Conservation (phyloP, 495 filamentous ascomycete genomes). For the Talaromyces wortmannii region DNA sequence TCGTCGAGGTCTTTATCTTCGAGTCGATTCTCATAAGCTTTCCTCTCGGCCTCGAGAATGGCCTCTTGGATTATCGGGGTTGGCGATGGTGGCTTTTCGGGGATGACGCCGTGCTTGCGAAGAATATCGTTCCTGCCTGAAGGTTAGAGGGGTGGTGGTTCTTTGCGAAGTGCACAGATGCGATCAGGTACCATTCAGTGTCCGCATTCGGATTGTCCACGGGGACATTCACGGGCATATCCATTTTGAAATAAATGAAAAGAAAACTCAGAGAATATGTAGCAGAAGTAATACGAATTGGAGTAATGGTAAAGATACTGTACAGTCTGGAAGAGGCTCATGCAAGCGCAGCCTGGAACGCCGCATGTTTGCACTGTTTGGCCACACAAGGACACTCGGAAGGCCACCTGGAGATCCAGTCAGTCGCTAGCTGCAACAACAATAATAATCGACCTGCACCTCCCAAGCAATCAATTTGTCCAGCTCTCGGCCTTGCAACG, state of each 20-base stretch:
- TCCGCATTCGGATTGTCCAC: slow-evolving; percentile 94
- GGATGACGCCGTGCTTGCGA: slow-evolving; percentile 90
- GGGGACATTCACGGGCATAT: slow-evolving; percentile 72
- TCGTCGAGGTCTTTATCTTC: slow-evolving; percentile 93
- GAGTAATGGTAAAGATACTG: not conserved
- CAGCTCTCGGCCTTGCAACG: not conserved
- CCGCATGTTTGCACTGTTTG: slow-evolving; percentile 41
- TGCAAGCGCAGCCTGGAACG: slow-evolving; percentile 2
- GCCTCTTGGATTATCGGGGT: slow-evolving; percentile 95
- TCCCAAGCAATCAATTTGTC: not conserved
- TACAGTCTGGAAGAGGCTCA: not conserved
- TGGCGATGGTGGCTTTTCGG: slow-evolving; percentile 90
- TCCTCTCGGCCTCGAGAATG: slow-evolving; percentile 68
- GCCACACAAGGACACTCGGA: slow-evolving; percentile 34
- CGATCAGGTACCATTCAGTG: slow-evolving; percentile 76
- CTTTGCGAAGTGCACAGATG: slow-evolving; percentile 1
- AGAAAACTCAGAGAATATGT: not conserved
- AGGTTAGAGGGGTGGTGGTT: slow-evolving; percentile 6
- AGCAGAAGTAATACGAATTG: not conserved
- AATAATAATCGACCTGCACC: slow-evolving; percentile 1
- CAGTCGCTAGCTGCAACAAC: slow-evolving; percentile 1
- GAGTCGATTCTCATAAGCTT: slow-evolving; percentile 83
- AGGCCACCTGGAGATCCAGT: slow-evolving; percentile 42
- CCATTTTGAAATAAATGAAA: slow-evolving; percentile 45
- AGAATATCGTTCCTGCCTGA: slow-evolving; percentile 91